These are phyloP conservation scores for Nidularia sp. DNA, from an alignment of 768 basidiomycete species.

Conservation along the genomic window DNA sequence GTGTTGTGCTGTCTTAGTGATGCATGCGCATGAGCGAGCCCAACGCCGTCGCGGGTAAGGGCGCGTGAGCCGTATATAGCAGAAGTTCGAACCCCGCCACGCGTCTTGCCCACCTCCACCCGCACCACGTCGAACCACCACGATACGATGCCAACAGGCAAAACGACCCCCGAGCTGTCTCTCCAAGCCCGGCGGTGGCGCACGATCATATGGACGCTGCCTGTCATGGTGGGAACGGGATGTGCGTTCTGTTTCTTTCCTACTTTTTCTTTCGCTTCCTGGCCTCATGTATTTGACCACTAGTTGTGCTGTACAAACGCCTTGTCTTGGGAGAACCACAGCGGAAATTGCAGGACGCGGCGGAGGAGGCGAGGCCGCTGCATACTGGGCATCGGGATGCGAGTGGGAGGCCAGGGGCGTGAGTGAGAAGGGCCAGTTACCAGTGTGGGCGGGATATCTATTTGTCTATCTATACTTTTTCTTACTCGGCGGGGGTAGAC, in stretches of 20 bases:
- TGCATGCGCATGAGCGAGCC: no score
- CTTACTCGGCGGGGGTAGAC: no score
- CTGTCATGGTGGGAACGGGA: constrained; percentile 61
- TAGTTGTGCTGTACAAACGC: constrained; percentile 68
- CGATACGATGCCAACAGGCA: constrained; percentile 18
- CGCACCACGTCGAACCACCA: constrained; percentile 13
- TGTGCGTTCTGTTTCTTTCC: constrained; percentile 31
- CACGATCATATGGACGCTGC: constrained; percentile 58
- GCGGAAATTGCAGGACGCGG: constrained; percentile 19
- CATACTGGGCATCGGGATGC: neutral
- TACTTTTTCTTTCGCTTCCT: no score
- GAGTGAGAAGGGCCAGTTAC: no score
- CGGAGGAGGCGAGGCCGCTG: neutral
- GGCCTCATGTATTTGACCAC: neutral
- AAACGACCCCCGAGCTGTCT: no score
- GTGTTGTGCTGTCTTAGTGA: no score
- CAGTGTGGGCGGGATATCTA: no score
- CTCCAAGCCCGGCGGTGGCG: constrained; percentile 33
- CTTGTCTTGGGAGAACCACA: constrained; percentile 41
- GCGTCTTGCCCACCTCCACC: constrained; percentile 5
- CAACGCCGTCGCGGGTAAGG: no score
- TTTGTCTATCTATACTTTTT: no score
- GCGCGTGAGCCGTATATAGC: no score
- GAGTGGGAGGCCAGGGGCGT: no score
- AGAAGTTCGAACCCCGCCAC: neutral